Percentiles rank a stretch among this genome's conserved stretches.
Evolutionary conservation across 1,284 basidiomycete species (phyloP).

Genomic region (Mrakiaceae sp.): DNA sequence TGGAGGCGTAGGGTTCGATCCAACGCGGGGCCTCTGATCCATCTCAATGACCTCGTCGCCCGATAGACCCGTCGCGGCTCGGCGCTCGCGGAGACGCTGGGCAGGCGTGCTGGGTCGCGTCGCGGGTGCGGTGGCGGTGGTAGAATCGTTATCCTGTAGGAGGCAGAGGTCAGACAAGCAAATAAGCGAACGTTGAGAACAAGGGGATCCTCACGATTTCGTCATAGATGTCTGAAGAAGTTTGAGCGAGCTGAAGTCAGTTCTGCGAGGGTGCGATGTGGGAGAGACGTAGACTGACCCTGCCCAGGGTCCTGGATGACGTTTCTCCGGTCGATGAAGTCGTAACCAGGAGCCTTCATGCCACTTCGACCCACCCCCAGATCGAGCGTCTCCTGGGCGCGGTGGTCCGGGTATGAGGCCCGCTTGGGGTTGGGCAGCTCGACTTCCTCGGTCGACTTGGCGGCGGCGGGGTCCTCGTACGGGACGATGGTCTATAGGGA

Average conservation of each 20-base stretch:
- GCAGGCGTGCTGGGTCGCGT: constrained; percentile 8
- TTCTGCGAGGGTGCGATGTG: too few relatives aligned
- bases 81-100: neutral
- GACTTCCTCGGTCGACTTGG: neutral
- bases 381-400: neutral
- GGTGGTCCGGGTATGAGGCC: neutral
- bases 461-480: constrained; percentile 1
- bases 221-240: constrained; percentile 2
- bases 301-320: constrained; percentile 8
- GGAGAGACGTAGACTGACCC: too few relatives aligned
- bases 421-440: neutral
- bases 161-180: neutral
- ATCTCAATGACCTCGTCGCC: constrained; percentile 14
- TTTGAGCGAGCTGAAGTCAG: too few relatives aligned
- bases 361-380: neutral
- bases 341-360: constrained; percentile 7
- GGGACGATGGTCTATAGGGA: constrained; percentile 5
- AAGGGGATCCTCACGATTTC: constrained; percentile 1
- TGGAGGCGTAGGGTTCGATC: too few relatives aligned
- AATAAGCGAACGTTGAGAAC: neutral
- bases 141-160: neutral
- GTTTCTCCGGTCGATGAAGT: constrained; percentile 10
- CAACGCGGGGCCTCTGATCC: constrained; percentile 3
- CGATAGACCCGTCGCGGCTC: neutral
- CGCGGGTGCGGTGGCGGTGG: neutral